A percentile compares a stretch with the other conserved stretches of the same genome.
phyloP scores from a whole-genome alignment of 805 yeast genomes.

The Brettanomyces custersianus region DNA sequence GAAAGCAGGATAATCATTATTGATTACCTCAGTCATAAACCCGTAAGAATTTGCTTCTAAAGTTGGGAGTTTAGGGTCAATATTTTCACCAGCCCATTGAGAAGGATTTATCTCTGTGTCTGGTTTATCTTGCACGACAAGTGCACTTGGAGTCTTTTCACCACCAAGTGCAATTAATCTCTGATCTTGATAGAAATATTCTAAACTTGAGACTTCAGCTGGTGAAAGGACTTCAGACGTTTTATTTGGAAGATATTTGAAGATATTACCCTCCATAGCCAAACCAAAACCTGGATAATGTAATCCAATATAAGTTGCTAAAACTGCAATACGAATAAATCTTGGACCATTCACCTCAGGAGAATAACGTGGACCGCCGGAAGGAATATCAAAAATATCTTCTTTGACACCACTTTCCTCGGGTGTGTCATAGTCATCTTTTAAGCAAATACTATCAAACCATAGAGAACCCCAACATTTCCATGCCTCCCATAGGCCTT shows the following conservation, averaged over 20 bases:
- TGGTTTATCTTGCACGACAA: not conserved
- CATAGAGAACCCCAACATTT: constrained; percentile 79
- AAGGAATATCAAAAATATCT: constrained; percentile 55
- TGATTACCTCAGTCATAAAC: constrained; percentile 24
- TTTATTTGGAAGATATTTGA: constrained; percentile 25
- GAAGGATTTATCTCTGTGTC: constrained; percentile 1
- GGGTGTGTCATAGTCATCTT: constrained; percentile 41
- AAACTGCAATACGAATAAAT: constrained; percentile 39
- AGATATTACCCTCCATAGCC: constrained; percentile 35
- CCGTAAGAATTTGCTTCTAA: constrained; percentile 24
- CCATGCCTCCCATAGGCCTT: constrained; percentile 69
- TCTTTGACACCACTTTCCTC: constrained; percentile 50
- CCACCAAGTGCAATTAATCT: constrained; percentile 17
- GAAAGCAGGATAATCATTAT: constrained; percentile 16
- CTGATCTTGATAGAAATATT: constrained; percentile 18
- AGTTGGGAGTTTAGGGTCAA: constrained; percentile 16
- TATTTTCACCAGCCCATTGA: constrained; percentile 13
- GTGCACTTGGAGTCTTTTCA: constrained; percentile 8
- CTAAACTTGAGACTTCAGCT: constrained; percentile 13
- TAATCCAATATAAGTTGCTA: constrained; percentile 45
- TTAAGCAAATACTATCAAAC: constrained; percentile 54
- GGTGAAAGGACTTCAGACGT: constrained; percentile 1
- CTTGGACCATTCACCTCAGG: constrained; percentile 40
- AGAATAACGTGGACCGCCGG: constrained; percentile 47
- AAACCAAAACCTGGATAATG: constrained; percentile 44